Evolutionary conservation across 306 rosid genomes (phyloP).

Genomic region (Ochetophila trinervis): DNA sequence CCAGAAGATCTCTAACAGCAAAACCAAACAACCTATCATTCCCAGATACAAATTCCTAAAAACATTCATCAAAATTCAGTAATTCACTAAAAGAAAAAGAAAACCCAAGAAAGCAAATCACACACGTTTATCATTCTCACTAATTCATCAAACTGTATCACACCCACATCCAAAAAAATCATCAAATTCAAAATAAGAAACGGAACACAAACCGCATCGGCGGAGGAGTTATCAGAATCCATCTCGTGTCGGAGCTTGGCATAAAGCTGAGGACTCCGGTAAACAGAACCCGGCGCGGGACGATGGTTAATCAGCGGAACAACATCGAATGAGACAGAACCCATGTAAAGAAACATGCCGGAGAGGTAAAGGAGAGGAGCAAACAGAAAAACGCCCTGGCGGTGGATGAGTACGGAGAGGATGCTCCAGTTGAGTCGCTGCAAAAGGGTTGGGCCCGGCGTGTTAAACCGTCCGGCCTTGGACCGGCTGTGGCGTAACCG

Average conservation of each 20-base stretch:
- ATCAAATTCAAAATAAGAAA: neutral
- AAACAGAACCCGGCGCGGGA: constrained; percentile 70
- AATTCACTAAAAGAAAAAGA: constrained; percentile 1
- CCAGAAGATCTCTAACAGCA: constrained; percentile 17
- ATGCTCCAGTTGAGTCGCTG: constrained; percentile 66
- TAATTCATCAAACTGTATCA: constrained; percentile 8
- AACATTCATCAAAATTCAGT: constrained; percentile 1
- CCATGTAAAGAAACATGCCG: constrained; percentile 82
- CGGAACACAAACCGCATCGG: constrained; percentile 65
- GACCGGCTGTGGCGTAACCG: constrained; percentile 65
- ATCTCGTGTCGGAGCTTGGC: constrained; percentile 61
- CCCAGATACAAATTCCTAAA: neutral
- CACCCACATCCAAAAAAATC: constrained; percentile 11
- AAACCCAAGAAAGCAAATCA: neutral
- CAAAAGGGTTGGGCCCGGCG: constrained; percentile 42
- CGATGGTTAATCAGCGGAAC: constrained; percentile 70
- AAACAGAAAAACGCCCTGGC: constrained; percentile 83
- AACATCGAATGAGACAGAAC: constrained; percentile 67
- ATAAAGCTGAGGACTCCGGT: constrained; percentile 73
- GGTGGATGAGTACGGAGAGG: constrained; percentile 78
- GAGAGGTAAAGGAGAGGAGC: constrained; percentile 96
- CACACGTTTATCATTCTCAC: neutral
- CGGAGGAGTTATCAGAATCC: constrained; percentile 68
- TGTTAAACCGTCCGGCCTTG: constrained; percentile 49
- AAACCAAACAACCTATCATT: neutral